Evolutionary conservation across 2,329 filamentous ascomycete genomes (phyloP), one percentile per base, ranked within the genome.

Genomic region (Sporothrix variecibatus): DNA sequence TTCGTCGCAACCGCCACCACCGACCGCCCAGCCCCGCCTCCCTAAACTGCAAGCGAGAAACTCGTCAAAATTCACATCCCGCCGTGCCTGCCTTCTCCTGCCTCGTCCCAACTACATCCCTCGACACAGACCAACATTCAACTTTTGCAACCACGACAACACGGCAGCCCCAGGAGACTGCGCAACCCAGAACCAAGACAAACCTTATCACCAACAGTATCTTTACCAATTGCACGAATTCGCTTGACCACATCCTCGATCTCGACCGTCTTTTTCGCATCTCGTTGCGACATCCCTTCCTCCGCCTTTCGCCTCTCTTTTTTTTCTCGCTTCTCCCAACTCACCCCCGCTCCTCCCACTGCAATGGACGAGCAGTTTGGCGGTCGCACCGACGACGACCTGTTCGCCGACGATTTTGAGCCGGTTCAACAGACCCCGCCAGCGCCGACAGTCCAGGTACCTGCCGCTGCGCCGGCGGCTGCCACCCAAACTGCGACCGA

Each of bases 371-470:
- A 90, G 76, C 88, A 90, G 78, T 90, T 90, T 77, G 85, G 86
- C 75, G 88, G 88, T 67, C 85, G 88, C 26, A 90, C 88, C 64
- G 88, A 90, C 78, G 89, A 90, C 77, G 88, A 90, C 78, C 84
- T 90, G 75, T 90, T 90, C 79, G 86, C 87, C 75, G 89, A 90
- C 77, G 88, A 90, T 78, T 89, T 90, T 74, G 88, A 90, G 79
- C 88, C 87, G 8, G 84, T 89, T 70, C 73, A 72, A 43, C 43
- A 49, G 15, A 20, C 43, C 4, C 81, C 77, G n/a, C 46, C 71
- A 23, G 73, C n/a, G 40, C 64, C 40, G 31, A 20, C 71, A 5
- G 60, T 58, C 20, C 40, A 62, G 56, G 40, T 28, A 1, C 58
- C 71, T 28, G 15, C 20, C 43, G 64, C 40, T 17, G n/a, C 56